A percentile compares a stretch with the other conserved stretches of the same genome.
phyloP scores from a whole-genome alignment of 108 stramenopile species.

The Hondaea fermentalgiana region DNA sequence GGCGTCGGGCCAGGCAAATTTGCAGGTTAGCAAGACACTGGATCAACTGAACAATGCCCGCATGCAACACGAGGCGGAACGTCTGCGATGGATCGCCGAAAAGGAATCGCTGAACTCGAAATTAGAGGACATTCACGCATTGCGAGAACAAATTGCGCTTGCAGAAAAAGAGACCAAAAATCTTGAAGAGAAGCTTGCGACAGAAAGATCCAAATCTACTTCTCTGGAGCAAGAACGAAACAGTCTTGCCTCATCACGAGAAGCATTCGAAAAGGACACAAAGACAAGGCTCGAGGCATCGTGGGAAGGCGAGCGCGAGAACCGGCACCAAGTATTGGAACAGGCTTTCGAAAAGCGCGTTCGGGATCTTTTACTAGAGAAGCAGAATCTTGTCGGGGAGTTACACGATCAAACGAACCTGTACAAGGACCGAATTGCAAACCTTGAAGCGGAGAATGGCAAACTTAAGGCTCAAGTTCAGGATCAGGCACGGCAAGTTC shows the following conservation, averaged over 20 bases:
- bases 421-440: background rate
- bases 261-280: background rate
- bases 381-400: background rate
- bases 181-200: background rate
- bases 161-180: background rate
- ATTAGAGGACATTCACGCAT: background rate
- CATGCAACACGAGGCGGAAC: background rate
- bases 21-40: background rate
- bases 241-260: background rate
- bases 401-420: background rate
- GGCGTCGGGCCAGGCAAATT: background rate
- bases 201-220: background rate
- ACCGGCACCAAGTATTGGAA: background rate
- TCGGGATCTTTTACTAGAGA: background rate
- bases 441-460: background rate
- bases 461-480: background rate
- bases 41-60: background rate
- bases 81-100: background rate
- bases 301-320: background rate
- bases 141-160: background rate
- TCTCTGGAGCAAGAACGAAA: background rate
- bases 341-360: background rate
- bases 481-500: background rate
- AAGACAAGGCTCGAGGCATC: background rate
- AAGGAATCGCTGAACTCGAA: background rate